Base-by-base conservation (phyloP, 2,329 filamentous ascomycete genomes). In the Didymella arachidicola region DNA sequence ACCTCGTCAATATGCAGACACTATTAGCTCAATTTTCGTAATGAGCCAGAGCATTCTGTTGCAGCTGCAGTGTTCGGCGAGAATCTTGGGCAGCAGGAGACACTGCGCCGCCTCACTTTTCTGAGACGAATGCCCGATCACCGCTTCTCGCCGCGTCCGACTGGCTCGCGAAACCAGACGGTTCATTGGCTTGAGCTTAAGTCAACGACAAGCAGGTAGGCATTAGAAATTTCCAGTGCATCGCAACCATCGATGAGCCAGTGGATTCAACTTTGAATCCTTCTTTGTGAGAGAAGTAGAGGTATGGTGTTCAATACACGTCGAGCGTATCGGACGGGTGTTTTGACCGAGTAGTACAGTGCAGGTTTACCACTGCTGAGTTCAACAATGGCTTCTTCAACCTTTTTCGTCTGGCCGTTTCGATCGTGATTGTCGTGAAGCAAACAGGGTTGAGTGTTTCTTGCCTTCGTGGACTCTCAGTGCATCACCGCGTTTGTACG, bases 111-210 rank as follows among this genome's bases (percentile, higher is more conserved):
- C 36, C 36, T 39, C 36, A 39, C 36, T 19, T 19, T 39, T 38
- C 12, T 22, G 36, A 39, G 6, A 39, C 36, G 18, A 18, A 22
- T 22, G 48, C 42, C 19, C 30, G n/a, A 50, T 50, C 36, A 30
- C 6, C 18, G 27, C n/a, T 7, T 22, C 7, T 29, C 38, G 38
- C 22, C 10, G 11, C n/a, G 25, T n/a, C 14, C 22, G 29, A 52
- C 42, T 45, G 42, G 50, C 30, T 25, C n/a, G n/a, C 22, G 5
- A 19, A 12, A 5, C 6, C 16, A 19, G n/a, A 12, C 8, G 10
- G 10, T 8, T 16, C 18, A 46, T 46, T 53, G 50, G 50, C 42
- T 45, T 25, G 50, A 53, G 50, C 32, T 46, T 53, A 53, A 19
- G 29, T 39, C 7, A 27, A 53, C 50, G 32, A 26, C 50, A 46